A percentile compares a stretch with the other conserved stretches of the same genome.
Conservation (phyloP, 768 basidiomycete species). For the Auricularia heimuer region DNA sequence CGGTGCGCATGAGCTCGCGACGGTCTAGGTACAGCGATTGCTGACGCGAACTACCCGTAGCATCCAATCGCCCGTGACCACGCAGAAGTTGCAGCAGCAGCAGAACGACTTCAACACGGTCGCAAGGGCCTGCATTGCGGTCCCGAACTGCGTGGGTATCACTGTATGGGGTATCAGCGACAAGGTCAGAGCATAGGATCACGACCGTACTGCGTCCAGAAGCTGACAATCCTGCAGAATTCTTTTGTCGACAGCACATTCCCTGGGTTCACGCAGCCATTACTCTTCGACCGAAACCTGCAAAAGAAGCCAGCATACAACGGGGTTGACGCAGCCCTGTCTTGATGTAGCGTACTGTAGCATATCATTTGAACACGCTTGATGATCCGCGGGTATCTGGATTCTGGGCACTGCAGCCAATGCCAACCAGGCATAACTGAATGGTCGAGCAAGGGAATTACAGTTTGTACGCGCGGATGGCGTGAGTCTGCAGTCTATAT, state of each 20-base stretch:
- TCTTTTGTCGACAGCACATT: neutral
- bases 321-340: neutral
- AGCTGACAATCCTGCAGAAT: neutral
- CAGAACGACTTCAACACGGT: slow-evolving; percentile 1
- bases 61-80: neutral
- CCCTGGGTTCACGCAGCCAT: neutral
- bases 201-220: neutral
- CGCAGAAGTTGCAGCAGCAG: neutral
- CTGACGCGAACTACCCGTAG: neutral
- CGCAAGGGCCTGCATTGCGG: neutral
- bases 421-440: too few species aligned
- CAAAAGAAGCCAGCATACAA: neutral
- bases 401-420: too few species aligned
- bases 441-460: too few species aligned
- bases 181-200: neutral
- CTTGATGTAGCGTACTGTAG: neutral
- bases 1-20: slow-evolving; percentile 16
- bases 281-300: neutral
- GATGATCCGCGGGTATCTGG: too few species aligned
- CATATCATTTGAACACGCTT: too few species aligned
- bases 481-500: too few species aligned
- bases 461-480: too few species aligned
- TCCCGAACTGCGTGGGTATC: neutral
- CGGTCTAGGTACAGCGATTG: neutral
- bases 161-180: neutral